Evolutionary conservation across 176 grass and related monocot species (phyloP).

Genomic region (Eragrostis curvula): DNA sequence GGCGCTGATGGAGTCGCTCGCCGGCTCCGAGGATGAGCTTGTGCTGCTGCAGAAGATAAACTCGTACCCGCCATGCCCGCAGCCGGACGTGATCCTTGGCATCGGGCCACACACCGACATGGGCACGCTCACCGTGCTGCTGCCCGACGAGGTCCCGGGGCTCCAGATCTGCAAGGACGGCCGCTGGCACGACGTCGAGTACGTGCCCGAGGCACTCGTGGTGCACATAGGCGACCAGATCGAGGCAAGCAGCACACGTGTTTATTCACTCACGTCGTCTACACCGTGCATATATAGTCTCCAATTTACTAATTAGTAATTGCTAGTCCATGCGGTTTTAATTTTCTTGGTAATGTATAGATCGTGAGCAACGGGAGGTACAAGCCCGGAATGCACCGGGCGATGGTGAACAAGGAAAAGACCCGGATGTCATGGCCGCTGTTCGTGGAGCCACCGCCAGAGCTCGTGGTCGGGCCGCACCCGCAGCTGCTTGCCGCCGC

Average conservation of each 20-base stretch:
- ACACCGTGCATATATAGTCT: too few relatives aligned
- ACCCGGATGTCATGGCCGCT: conserved; percentile 82
- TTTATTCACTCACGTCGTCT: too few relatives aligned
- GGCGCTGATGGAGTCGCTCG: conserved; percentile 46
- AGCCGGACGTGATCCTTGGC: conserved; percentile 68
- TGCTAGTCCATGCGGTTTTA: too few relatives aligned
- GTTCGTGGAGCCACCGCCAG: conserved; percentile 57
- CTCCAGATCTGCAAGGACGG: conserved; percentile 67
- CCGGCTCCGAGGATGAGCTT: conserved; percentile 46
- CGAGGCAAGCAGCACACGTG: conserved; percentile 61
- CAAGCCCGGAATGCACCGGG: conserved; percentile 72
- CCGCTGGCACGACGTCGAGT: conserved; percentile 55
- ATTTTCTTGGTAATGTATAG: too few relatives aligned
- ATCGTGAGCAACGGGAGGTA: conserved; percentile 82
- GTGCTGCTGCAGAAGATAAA: conserved; percentile 74
- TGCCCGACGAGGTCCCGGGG: conserved; percentile 72
- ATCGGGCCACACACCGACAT: conserved; percentile 80
- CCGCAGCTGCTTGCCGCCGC: conserved; percentile 52
- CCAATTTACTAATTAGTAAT: too few relatives aligned
- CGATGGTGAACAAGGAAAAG: conserved; percentile 63
- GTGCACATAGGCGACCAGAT: conserved; percentile 81
- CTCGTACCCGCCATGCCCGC: too few relatives aligned
- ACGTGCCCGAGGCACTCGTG: conserved; percentile 63
- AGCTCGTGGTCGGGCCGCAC: conserved; percentile 63
- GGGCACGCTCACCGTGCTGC: conserved; percentile 61